Evolutionary conservation across 306 rosid genomes (phyloP), one percentile per base, ranked within the genome.

Genomic region (Trifolium dubium): DNA sequence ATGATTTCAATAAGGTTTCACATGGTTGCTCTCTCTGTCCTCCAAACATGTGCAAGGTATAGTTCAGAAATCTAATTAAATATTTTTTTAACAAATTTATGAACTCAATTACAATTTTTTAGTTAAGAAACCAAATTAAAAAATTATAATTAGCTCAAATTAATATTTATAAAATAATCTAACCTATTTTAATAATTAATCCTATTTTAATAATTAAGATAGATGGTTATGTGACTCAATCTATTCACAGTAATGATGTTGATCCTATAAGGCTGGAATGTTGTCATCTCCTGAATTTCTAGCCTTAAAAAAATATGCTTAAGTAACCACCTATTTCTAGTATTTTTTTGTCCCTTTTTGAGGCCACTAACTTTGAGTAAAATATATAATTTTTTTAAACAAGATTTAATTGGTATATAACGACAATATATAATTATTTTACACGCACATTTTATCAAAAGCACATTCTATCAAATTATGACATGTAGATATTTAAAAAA

Each of bases 41-140:
- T 72, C 94, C 90, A 55, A 91, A 91, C 59, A 91, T 91, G 97
- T 91, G 97, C 90, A 91, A 92, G 97, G 97, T 89, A 78, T 34
- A 65, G 9, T 19, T 23, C 62, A 23, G 23, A 10, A 50, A 43
- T 50, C 55, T 50, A 15, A 15, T 50, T n/a, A n/a, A n/a, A 2
- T 50, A n/a, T 50, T n/a, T 49, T 49, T 49, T 5, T 14, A 7
- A 37, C 40, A 37, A 37, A 6, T 37, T 6, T n/a, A n/a, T 6
- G 6, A n/a, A 50, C 2, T 46, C 15, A 46, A 46, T 12, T 37
- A 6, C 10, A n/a, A n/a, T 3, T n/a, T 50, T 5, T 15, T 50
- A 15, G 1, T n/a, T 50, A n/a, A 43, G 10, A 43, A 3, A 43
- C 10, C 12, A 10, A 43, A 15, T n/a, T 50, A 15, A 50, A 50